Evolutionary conservation across 805 yeast genomes (phyloP).

Genomic region (Metschnikowia matae): DNA sequence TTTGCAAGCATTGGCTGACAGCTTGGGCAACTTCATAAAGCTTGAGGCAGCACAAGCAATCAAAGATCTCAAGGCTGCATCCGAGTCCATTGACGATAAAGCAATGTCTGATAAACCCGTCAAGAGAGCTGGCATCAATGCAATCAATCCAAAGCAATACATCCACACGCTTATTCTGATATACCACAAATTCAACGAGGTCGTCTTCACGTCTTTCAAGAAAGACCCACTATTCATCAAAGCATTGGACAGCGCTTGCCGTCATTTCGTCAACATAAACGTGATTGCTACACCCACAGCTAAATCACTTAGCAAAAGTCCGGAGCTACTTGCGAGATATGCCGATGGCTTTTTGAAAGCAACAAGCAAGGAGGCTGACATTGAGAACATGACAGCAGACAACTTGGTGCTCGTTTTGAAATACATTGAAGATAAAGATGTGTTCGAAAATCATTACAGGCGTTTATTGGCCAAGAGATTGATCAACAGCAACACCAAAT

Average conservation of each 20-base stretch:
- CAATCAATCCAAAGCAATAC: slow-evolving; percentile 73
- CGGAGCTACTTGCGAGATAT: slow-evolving; percentile 87
- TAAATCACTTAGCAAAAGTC: slow-evolving; percentile 68
- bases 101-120: slow-evolving; percentile 15
- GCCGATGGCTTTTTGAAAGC: slow-evolving; percentile 79
- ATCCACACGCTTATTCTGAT: slow-evolving; percentile 72
- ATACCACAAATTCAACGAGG: slow-evolving; percentile 59
- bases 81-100: slow-evolving; percentile 23
- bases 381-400: slow-evolving; percentile 72
- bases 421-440: slow-evolving; percentile 89
- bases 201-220: slow-evolving; percentile 65
- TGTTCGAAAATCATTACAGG: slow-evolving; percentile 90
- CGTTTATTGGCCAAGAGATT: slow-evolving; percentile 84
- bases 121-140: slow-evolving; percentile 19
- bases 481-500: slow-evolving; percentile 79
- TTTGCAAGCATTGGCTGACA: slow-evolving; percentile 68
- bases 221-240: slow-evolving; percentile 75
- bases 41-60: slow-evolving; percentile 45
- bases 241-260: slow-evolving; percentile 87
- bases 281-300: slow-evolving; percentile 68
- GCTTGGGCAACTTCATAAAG: slow-evolving; percentile 70
- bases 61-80: slow-evolving; percentile 44
- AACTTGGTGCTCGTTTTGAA: slow-evolving; percentile 84
- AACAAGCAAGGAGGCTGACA: slow-evolving; percentile 63
- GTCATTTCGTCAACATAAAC: slow-evolving; percentile 76